These are phyloP conservation scores for Colletotrichum scovillei DNA, from an alignment of 2,329 filamentous ascomycete species.

Conservation along the genomic window DNA sequence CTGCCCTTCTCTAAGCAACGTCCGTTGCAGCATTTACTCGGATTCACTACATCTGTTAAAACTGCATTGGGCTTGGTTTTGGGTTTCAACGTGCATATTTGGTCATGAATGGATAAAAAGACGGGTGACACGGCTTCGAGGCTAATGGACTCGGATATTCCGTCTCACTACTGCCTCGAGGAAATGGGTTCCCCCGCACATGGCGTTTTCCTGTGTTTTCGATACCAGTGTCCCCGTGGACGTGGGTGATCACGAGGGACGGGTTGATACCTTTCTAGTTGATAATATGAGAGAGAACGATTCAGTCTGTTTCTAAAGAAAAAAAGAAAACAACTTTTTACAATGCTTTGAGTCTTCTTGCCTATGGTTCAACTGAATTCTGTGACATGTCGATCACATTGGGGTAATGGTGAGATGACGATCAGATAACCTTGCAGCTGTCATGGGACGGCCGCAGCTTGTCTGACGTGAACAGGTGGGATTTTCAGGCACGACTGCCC, in stretches of 20 bases:
- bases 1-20: slow-evolving; percentile 32
- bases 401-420: slow-evolving; percentile 8
- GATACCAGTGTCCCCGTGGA: slow-evolving; percentile 31
- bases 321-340: not conserved
- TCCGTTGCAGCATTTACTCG: slow-evolving; percentile 28
- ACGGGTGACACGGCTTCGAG: slow-evolving; percentile 26
- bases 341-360: not conserved
- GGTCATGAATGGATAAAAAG: slow-evolving; percentile 36
- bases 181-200: slow-evolving; percentile 26
- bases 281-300: slow-evolving; percentile 33
- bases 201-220: slow-evolving; percentile 32
- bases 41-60: slow-evolving; percentile 31
- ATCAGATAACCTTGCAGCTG: slow-evolving; percentile 35
- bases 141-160: slow-evolving; percentile 4
- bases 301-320: slow-evolving; percentile 2
- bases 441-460: slow-evolving; percentile 16
- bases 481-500: slow-evolving; percentile 9
- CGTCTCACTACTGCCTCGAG: slow-evolving; percentile 8
- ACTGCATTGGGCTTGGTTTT: slow-evolving; percentile 27
- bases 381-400: slow-evolving; percentile 24
- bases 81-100: slow-evolving; percentile 34
- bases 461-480: slow-evolving; percentile 21
- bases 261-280: slow-evolving; percentile 35
- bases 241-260: slow-evolving; percentile 24
- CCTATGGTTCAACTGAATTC: not conserved